phyloP scores from a whole-genome alignment of 306 rosid species.

The Lotus japonicus region DNA sequence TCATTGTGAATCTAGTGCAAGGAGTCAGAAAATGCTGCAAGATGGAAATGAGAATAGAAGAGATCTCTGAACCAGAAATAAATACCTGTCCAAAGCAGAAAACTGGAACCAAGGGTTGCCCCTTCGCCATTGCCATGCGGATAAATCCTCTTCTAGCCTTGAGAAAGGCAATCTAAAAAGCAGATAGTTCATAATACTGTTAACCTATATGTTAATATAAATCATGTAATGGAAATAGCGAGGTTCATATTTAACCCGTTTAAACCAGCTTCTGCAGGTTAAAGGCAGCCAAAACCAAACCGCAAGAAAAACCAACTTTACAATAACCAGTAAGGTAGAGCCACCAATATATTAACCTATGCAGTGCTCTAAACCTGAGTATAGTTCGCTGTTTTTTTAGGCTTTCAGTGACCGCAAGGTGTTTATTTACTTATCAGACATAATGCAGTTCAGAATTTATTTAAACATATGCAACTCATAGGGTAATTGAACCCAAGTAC shows the following conservation, averaged over 20 bases:
- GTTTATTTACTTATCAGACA: neutral
- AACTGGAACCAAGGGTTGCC: constrained; percentile 83
- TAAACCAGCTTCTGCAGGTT: neutral
- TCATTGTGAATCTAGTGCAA: neutral
- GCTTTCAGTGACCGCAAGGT: neutral
- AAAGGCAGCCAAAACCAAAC: constrained; percentile 1
- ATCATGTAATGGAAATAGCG: neutral
- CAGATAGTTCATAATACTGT: neutral
- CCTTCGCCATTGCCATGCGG: constrained; percentile 78
- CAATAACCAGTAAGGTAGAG: neutral
- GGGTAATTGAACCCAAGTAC: neutral
- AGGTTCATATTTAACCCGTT: neutral
- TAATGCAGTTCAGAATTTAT: neutral
- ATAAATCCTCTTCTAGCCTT: constrained; percentile 90
- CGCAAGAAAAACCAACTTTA: neutral
- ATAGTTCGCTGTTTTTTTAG: neutral
- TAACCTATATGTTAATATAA: neutral
- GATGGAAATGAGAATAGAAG: neutral
- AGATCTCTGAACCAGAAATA: neutral
- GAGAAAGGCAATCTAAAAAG: constrained; percentile 62
- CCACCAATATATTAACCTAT: neutral
- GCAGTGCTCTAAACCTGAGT: neutral
- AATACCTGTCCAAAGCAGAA: constrained; percentile 95
- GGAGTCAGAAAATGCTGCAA: constrained; percentile 12
- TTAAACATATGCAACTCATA: neutral